phyloP scores from a whole-genome alignment of 257 asterid species.

The Capsicum chinense region DNA sequence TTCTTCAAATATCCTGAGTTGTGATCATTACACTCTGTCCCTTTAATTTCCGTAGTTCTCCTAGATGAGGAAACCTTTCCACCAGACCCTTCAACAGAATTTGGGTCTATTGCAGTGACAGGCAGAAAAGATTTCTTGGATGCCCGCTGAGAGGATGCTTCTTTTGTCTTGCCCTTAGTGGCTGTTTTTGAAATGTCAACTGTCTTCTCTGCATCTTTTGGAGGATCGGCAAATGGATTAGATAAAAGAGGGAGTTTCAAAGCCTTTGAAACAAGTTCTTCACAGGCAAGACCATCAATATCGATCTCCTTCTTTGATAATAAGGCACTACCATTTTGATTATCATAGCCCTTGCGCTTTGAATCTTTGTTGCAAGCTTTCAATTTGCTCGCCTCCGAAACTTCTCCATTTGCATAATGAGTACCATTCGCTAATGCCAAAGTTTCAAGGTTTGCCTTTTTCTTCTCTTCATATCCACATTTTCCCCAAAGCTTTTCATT shows the following conservation, averaged over 20 bases:
- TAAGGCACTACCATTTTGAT: constrained; percentile 41
- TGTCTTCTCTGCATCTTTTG: constrained; percentile 44
- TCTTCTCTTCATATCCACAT: constrained; percentile 46
- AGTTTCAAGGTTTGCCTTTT: constrained; percentile 43
- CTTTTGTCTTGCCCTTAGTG: constrained; percentile 42
- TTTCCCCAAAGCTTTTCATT: constrained; percentile 52
- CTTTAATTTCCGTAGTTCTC: constrained; percentile 48
- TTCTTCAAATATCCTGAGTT: constrained; percentile 46
- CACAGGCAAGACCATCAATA: constrained; percentile 58
- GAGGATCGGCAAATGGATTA: constrained; percentile 46
- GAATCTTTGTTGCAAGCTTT: constrained; percentile 47
- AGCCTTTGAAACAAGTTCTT: constrained; percentile 77
- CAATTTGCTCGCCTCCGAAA: constrained; percentile 47
- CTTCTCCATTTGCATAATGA: constrained; percentile 55
- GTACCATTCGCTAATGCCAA: constrained; percentile 53
- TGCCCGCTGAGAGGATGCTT: constrained; percentile 41
- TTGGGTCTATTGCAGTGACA: constrained; percentile 45
- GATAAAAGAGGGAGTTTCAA: constrained; percentile 85
- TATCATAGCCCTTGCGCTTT: constrained; percentile 36
- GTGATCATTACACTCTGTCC: constrained; percentile 42
- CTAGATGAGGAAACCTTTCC: constrained; percentile 49
- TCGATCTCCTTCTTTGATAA: constrained; percentile 57
- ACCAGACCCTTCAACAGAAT: constrained; percentile 51
- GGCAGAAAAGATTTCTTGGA: constrained; percentile 54
- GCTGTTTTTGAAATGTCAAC: constrained; percentile 34